Percentiles rank a stretch among this genome's conserved stretches.
phyloP scores from a whole-genome alignment of 2,329 filamentous ascomycete species.

The Gaeumannomyces tritici region DNA sequence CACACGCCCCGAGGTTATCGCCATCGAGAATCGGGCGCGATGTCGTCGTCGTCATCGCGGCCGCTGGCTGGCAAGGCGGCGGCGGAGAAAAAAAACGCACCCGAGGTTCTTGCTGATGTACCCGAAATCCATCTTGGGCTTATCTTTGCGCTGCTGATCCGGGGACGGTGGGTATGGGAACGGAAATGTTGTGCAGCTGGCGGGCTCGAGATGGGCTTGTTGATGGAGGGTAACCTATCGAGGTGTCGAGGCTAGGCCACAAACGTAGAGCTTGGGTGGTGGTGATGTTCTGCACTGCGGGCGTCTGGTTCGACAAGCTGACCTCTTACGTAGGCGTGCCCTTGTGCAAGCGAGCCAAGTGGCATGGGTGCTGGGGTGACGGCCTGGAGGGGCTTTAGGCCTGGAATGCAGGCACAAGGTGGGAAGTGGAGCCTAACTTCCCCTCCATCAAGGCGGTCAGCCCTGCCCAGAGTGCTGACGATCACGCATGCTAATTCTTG shows the following conservation, averaged over 20 bases:
- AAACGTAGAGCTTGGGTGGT: neutral
- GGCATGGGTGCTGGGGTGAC: neutral
- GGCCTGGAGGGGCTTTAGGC: neutral
- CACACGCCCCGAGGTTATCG: neutral
- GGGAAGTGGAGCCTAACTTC: neutral
- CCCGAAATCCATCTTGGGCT: conserved; percentile 46
- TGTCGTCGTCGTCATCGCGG: conserved; percentile 1
- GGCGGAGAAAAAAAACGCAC: conserved; percentile 21
- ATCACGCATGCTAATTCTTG: neutral
- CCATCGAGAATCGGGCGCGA: neutral
- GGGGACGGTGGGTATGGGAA: neutral
- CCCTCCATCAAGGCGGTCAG: neutral
- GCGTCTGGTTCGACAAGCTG: neutral
- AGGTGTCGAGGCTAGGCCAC: neutral
- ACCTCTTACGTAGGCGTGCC: neutral
- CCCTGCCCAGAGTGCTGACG: neutral
- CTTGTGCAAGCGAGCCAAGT: neutral
- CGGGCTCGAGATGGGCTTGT: neutral
- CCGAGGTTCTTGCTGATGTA: conserved; percentile 46
- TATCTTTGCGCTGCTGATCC: neutral
- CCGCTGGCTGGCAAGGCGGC: neutral
- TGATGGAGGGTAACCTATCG: conserved; percentile 2
- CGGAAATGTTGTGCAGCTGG: neutral
- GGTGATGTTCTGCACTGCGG: neutral
- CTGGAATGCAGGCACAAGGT: neutral